Percentiles rank a stretch among this genome's conserved stretches.
These are phyloP conservation scores for Aspergillus caelatus DNA, from an alignment of 2,329 filamentous ascomycete genomes.

Conservation along the genomic window DNA sequence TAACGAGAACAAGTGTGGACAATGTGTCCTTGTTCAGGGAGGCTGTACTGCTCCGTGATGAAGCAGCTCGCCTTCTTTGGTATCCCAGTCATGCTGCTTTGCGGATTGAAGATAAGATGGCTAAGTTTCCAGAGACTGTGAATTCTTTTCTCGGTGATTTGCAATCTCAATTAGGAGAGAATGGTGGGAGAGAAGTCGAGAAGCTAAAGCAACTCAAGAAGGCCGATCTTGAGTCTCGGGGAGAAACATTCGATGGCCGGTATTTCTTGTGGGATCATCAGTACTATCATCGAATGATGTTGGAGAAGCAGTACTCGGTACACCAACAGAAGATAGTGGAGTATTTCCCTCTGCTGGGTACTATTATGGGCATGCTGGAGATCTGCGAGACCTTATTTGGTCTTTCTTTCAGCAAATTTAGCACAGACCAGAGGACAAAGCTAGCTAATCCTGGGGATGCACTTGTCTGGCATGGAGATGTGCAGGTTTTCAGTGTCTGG, in stretches of 20 bases:
- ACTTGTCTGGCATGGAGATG: not conserved
- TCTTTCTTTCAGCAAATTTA: not conserved
- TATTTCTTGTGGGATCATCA: not conserved
- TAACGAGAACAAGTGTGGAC: not conserved
- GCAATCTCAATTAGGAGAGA: not conserved
- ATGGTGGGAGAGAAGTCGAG: not conserved
- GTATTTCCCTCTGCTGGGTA: not conserved
- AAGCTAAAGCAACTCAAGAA: not conserved
- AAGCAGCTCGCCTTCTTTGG: not conserved
- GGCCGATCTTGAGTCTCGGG: not conserved
- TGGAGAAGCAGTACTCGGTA: not conserved
- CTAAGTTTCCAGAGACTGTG: not conserved
- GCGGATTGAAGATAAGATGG: not conserved
- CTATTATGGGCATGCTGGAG: rapidly evolving
- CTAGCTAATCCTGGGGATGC: rapidly evolving
- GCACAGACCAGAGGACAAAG: rapidly evolving
- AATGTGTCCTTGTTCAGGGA: not conserved
- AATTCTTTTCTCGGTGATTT: not conserved
- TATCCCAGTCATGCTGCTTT: not conserved
- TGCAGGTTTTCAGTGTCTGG: not conserved
- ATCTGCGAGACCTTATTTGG: not conserved
- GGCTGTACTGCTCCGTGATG: not conserved
- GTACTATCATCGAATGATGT: not conserved
- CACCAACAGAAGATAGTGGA: not conserved
- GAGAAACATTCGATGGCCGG: not conserved